Conservation (phyloP, 2,329 filamentous ascomycete genomes). For the Scedosporium dehoogii region DNA sequence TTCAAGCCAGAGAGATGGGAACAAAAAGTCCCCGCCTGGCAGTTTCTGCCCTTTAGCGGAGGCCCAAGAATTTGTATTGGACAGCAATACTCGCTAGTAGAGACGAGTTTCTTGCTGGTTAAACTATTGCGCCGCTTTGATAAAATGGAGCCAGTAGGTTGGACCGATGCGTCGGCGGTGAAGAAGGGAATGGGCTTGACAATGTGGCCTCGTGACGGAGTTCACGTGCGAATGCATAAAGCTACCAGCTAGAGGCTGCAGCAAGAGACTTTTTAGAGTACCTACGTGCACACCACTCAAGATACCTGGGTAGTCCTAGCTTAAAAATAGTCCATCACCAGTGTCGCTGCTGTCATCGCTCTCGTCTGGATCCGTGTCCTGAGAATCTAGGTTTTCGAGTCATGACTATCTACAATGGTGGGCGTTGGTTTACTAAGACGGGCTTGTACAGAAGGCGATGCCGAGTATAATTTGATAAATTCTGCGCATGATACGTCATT, state of each 20-base stretch:
- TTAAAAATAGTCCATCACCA: background rate
- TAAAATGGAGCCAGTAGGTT: background rate
- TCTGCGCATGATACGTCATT: background rate
- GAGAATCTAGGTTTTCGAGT: background rate
- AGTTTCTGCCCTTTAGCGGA: conserved; percentile 42
- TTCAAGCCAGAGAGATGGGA: conserved; percentile 13
- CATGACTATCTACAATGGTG: background rate
- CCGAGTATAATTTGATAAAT: background rate
- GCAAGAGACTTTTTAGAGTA: background rate
- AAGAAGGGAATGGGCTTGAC: background rate
- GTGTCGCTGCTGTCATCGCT: background rate
- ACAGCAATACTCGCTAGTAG: conserved; percentile 63
- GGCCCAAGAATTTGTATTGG: conserved; percentile 40
- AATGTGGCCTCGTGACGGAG: background rate
- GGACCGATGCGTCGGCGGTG: background rate
- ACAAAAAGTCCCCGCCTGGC: conserved; percentile 31
- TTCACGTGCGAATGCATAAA: background rate
- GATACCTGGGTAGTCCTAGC: background rate
- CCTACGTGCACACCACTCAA: background rate
- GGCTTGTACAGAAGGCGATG: background rate
- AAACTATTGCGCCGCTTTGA: conserved; percentile 54
- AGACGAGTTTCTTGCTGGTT: conserved; percentile 57
- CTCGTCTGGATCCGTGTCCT: background rate
- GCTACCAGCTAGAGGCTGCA: background rate
- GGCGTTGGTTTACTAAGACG: background rate